Evolutionary conservation across 345 rosid genomes (phyloP), one percentile per base, ranked within the genome.

Genomic region (Kandelia obovata): DNA sequence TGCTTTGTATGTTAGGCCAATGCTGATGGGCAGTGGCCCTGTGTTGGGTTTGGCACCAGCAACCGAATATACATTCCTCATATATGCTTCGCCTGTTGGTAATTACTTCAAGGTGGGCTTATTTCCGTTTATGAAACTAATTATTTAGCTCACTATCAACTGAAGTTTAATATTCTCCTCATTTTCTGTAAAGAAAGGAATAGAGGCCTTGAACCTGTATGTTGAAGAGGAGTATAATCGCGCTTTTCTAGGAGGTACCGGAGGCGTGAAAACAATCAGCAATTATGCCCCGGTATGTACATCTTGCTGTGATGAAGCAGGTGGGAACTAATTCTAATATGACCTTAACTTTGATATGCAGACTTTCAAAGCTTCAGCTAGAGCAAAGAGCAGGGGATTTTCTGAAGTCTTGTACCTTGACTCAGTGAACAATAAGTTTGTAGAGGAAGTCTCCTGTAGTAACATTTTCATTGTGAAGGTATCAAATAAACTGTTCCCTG

Each of bases 71-170:
- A 85, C 84, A 47, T 85, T 85, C 71, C 81, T 85, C 28, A 20
- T 72, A 7, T 85, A 85, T 70, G 84, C 84, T 64, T 84, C 96
- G 28, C 95, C 96, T 28, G 98, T 94, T n/a, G 71, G 83, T 30
- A 86, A 82, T 82, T 94, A 91, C 53, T 94, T 89, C 79, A 91
- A 94, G 91, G 97, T 83, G 25, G n/a, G 6, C 30, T 64, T 58
- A 30, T 58, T 61, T 26, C 17, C 31, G 25, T 11, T 59, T 70
- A 8, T 0, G 13, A 53, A n/a, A 53, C 26, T 21, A 53, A 21
- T 25, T 53, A 53, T 53, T 53, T 53, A 3, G 13, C 23, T 53
- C 26, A 34, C 3, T 35, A 62, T 60, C 32, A 21, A 35, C 25
- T 9, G 57, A 62, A 74, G 51, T 58, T 58, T 27, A 55, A 11